A percentile compares a stretch with the other conserved stretches of the same genome.
Evolutionary conservation across 2,329 filamentous ascomycete species (phyloP).

Genomic region (Byssochlamys sp.): DNA sequence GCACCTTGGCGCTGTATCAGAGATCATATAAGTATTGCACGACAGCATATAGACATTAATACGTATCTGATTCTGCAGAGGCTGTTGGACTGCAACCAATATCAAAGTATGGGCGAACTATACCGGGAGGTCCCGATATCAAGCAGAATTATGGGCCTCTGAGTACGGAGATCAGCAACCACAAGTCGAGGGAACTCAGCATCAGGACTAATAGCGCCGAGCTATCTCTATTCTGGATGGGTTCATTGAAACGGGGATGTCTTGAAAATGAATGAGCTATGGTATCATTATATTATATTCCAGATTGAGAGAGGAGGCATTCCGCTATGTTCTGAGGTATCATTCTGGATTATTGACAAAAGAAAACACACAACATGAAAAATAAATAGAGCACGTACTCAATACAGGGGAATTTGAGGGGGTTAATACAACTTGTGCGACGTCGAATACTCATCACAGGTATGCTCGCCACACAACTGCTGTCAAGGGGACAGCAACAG

Average conservation of each 20-base stretch:
- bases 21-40: neutral
- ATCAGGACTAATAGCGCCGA: neutral
- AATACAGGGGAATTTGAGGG: constrained; percentile 28
- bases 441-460: constrained; percentile 13
- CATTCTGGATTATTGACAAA: constrained; percentile 2
- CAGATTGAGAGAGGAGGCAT: neutral
- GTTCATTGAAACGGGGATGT: neutral
- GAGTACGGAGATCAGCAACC: neutral
- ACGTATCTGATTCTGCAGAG: neutral
- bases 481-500: constrained; percentile 18
- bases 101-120: neutral
- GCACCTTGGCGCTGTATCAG: neutral
- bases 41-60: neutral
- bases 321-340: constrained; percentile 3
- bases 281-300: neutral
- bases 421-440: constrained; percentile 4
- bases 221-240: neutral
- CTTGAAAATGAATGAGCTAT: neutral
- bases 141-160: neutral
- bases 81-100: neutral
- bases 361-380: constrained; percentile 9
- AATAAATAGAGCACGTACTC: constrained; percentile 15
- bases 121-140: neutral
- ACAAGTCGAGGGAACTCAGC: neutral
- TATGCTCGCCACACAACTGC: constrained; percentile 23